phyloP scores from a whole-genome alignment of 75 land plant species.

The Sequoiadendron giganteum region DNA sequence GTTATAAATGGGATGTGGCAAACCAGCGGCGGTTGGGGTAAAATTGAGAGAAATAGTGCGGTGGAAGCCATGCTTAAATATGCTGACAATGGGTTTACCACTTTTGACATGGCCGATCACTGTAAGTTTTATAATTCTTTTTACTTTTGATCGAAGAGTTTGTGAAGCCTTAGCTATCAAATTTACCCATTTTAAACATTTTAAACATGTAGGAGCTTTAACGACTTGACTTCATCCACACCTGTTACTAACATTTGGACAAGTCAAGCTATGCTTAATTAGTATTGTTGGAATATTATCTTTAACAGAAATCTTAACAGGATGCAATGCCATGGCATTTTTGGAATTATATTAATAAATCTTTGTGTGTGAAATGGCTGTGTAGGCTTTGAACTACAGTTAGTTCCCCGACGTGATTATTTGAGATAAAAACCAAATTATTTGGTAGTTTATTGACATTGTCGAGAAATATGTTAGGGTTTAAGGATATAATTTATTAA shows the following conservation, averaged over 20 bases:
- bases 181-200: no score
- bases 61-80: constrained; percentile 80
- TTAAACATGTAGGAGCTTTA: no score
- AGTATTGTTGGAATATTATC: neutral
- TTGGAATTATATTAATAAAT: neutral
- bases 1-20: constrained; percentile 95
- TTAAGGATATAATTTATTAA: neutral
- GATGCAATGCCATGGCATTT: neutral
- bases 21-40: constrained; percentile 93
- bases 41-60: constrained; percentile 56
- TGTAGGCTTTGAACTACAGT: neutral
- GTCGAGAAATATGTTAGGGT: neutral
- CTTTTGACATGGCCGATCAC: constrained; percentile 90
- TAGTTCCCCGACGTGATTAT: neutral
- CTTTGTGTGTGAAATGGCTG: neutral
- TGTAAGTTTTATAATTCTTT: constrained; percentile 36
- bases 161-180: no score
- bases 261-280: neutral
- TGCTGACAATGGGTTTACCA: constrained; percentile 72
- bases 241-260: neutral
- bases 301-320: neutral
- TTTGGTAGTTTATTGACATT: neutral
- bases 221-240: no score
- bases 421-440: neutral
- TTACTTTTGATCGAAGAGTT: no score